Percentiles rank a stretch among this genome's conserved stretches.
phyloP scores from a whole-genome alignment of 2,329 filamentous ascomycete species.

The Diaporthe humulicola region DNA sequence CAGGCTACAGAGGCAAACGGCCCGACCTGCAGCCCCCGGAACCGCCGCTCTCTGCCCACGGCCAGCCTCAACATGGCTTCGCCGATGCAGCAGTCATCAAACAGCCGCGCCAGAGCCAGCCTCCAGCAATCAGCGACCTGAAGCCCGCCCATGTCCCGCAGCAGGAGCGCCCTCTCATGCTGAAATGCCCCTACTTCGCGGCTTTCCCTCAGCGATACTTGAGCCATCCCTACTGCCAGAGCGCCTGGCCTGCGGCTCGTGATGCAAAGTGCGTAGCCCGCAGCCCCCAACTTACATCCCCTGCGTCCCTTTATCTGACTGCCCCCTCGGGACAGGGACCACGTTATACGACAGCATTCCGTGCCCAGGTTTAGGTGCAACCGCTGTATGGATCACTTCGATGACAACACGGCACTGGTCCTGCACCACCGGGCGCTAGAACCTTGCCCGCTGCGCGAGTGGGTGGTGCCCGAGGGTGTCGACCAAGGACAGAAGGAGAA shows the following conservation, averaged over 20 bases:
- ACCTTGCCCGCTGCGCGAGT: slow-evolving; percentile 59
- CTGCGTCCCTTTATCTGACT: neutral
- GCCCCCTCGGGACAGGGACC: slow-evolving; percentile 44
- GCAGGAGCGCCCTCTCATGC: neutral
- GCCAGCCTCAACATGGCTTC: neutral
- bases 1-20: slow-evolving; percentile 39
- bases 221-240: slow-evolving; percentile 35
- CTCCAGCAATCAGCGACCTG: neutral
- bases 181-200: slow-evolving; percentile 38
- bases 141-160: neutral
- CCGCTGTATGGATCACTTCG: slow-evolving; percentile 45
- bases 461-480: slow-evolving; percentile 58
- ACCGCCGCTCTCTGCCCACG: neutral
- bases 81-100: neutral
- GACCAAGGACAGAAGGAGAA: slow-evolving; percentile 55
- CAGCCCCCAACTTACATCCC: neutral
- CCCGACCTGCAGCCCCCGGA: slow-evolving; percentile 35
- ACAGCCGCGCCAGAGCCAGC: slow-evolving; percentile 17
- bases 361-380: slow-evolving; percentile 44
- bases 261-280: slow-evolving; percentile 37
- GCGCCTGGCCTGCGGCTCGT: slow-evolving; percentile 33
- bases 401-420: slow-evolving; percentile 42
- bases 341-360: slow-evolving; percentile 46
- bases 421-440: slow-evolving; percentile 44
- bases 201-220: slow-evolving; percentile 31